These are phyloP conservation scores for Ceratobasidium papillatum DNA, from an alignment of 1,284 basidiomycete species.

Conservation along the genomic window DNA sequence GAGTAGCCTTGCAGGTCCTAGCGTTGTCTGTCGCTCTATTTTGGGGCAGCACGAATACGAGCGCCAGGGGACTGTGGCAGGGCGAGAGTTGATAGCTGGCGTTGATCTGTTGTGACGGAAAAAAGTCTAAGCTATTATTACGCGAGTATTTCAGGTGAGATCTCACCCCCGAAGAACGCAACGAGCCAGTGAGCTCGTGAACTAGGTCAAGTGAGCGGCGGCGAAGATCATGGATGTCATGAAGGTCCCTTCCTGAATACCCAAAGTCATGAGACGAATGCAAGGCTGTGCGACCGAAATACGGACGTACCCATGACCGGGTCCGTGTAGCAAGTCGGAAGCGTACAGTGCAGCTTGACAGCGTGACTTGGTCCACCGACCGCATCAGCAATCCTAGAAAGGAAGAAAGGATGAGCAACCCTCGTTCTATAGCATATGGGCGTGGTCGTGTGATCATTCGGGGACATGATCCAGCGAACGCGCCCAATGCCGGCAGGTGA, in stretches of 20 bases:
- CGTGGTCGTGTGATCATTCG: conserved; percentile 28
- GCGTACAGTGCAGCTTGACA: conserved; percentile 37
- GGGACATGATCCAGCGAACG: conserved; percentile 5
- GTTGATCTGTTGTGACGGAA: conserved; percentile 36
- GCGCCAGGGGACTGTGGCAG: conserved; percentile 44
- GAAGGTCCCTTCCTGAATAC: conserved; percentile 52
- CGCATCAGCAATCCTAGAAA: conserved; percentile 26
- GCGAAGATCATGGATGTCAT: conserved; percentile 72
- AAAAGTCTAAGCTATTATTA: background rate
- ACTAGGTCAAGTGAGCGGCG: conserved; percentile 70
- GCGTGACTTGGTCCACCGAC: conserved; percentile 29
- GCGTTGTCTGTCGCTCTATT: conserved; percentile 53
- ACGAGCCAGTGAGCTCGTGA: conserved; percentile 66
- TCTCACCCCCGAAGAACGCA: conserved; percentile 68
- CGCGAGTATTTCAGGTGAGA: conserved; percentile 29
- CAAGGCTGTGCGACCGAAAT: conserved; percentile 5
- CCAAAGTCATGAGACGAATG: conserved; percentile 8
- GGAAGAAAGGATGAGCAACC: conserved; percentile 19
- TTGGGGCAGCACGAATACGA: conserved; percentile 43
- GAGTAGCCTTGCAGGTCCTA: conserved; percentile 26
- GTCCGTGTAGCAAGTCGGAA: conserved; percentile 35
- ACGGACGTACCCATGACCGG: conserved; percentile 26
- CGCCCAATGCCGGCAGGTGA: conserved; percentile 5
- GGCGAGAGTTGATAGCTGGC: conserved; percentile 44
- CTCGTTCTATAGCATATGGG: background rate